Evolutionary conservation across 371 early-diverging fungal species (phyloP).

Genomic region (Mortierella sp.): DNA sequence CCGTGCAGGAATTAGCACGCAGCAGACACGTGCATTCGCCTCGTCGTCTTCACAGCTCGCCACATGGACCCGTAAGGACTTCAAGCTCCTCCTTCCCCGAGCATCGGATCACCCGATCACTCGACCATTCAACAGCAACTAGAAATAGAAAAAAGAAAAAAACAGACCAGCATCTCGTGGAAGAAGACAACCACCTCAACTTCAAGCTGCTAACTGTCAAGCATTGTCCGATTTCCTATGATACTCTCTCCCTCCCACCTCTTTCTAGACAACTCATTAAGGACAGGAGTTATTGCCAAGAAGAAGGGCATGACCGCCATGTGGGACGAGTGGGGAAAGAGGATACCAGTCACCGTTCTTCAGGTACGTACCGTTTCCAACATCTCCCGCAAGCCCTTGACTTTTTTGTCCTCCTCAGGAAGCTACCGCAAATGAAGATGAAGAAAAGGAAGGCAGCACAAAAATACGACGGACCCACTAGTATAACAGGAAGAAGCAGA

Average conservation of each 20-base stretch:
- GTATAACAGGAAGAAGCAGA: too few relatives aligned
- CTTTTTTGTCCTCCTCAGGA: not conserved
- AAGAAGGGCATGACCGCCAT: constrained; percentile 96
- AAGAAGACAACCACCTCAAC: too few relatives aligned
- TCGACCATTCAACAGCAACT: too few relatives aligned
- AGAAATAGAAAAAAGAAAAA: too few relatives aligned
- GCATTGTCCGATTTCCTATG: not conserved
- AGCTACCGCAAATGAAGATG: not conserved
- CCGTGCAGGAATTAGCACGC: constrained; percentile 27
- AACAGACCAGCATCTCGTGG: too few relatives aligned
- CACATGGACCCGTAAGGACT: constrained; percentile 45
- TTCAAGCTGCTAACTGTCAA: too few relatives aligned
- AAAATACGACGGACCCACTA: too few relatives aligned
- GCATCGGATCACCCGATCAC: too few relatives aligned
- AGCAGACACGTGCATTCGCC: constrained; percentile 42
- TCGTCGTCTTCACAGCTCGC: constrained; percentile 35
- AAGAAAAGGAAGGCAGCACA: too few relatives aligned
- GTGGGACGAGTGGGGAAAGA: constrained; percentile 94
- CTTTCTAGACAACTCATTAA: constrained; percentile 58
- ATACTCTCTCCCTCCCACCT: too few relatives aligned
- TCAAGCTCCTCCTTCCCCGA: too few relatives aligned
- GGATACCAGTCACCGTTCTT: constrained; percentile 93
- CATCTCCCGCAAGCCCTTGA: not conserved
- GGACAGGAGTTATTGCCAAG: constrained; percentile 85
- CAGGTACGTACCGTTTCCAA: constrained; percentile 65